A percentile compares a stretch with the other conserved stretches of the same genome.
Conservation (phyloP, 495 filamentous ascomycete species). For the Xylaria telfairii region DNA sequence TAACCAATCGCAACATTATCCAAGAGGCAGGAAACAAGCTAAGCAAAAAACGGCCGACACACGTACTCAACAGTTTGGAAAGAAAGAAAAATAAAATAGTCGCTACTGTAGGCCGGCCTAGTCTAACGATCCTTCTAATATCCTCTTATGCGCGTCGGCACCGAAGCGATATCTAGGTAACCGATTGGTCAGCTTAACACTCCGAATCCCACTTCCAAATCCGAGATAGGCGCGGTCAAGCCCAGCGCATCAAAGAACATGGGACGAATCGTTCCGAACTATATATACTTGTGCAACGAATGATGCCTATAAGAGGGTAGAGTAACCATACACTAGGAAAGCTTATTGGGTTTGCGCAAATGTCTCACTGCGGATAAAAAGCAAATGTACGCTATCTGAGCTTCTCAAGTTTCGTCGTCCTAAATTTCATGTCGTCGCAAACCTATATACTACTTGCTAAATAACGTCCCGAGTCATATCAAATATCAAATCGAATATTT, state of each 20-base stretch:
- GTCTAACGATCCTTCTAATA: not conserved
- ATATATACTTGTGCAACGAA: not conserved
- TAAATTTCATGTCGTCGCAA: not conserved
- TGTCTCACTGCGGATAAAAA: not conserved
- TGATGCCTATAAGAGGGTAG: not conserved
- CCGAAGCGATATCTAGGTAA: not conserved
- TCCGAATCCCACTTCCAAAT: not conserved
- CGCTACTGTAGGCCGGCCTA: not conserved
- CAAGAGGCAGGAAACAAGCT: not conserved
- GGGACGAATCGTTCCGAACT: not conserved
- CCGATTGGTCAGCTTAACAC: slow-evolving; percentile 16
- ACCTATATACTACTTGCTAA: too few relatives aligned
- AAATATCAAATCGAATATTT: too few relatives aligned
- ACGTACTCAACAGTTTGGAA: not conserved
- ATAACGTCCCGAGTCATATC: too few relatives aligned
- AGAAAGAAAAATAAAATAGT: not conserved
- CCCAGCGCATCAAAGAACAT: not conserved
- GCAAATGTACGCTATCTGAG: too few relatives aligned
- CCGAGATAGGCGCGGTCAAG: not conserved
- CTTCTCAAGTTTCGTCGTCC: not conserved
- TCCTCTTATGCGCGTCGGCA: not conserved
- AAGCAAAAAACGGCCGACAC: not conserved
- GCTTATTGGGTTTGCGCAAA: not conserved
- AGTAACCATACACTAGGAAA: not conserved
- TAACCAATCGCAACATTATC: slow-evolving; percentile 14